Evolutionary conservation across 2,329 filamentous ascomycete species (phyloP).

Genomic region (Neonectria ditissima): DNA sequence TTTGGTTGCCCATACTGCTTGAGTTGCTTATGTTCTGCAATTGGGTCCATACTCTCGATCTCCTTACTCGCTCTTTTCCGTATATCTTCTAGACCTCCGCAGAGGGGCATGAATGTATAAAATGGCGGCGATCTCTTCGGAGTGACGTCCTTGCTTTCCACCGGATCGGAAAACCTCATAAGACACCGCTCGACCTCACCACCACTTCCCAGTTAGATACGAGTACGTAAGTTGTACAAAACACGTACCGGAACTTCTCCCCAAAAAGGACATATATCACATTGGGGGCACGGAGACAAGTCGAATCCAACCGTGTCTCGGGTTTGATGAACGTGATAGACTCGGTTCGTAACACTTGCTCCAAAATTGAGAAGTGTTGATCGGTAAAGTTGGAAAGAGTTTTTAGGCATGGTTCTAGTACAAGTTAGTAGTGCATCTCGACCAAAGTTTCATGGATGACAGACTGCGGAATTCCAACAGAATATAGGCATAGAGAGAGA

Average conservation of each 20-base stretch:
- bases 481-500: not conserved
- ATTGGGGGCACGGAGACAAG: constrained; percentile 1
- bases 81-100: not conserved
- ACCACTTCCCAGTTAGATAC: not conserved
- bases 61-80: not conserved
- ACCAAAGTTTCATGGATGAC: not conserved
- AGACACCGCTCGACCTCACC: not conserved
- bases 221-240: not conserved
- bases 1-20: not conserved
- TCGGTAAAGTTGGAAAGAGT: constrained; percentile 1
- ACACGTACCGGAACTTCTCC: not conserved
- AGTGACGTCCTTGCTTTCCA: too few relatives aligned
- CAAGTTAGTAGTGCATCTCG: not conserved
- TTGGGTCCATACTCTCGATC: not conserved
- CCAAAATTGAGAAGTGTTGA: not conserved
- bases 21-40: not conserved
- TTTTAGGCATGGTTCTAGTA: not conserved
- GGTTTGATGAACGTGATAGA: constrained; percentile 1
- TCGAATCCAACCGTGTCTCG: not conserved
- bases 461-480: not conserved
- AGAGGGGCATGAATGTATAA: not conserved
- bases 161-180: not conserved
- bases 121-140: not conserved
- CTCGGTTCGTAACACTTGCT: not conserved
- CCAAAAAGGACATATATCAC: constrained; percentile 1